Base-by-base conservation (phyloP, 306 rosid genomes). In the Cucumis hystrix region DNA sequence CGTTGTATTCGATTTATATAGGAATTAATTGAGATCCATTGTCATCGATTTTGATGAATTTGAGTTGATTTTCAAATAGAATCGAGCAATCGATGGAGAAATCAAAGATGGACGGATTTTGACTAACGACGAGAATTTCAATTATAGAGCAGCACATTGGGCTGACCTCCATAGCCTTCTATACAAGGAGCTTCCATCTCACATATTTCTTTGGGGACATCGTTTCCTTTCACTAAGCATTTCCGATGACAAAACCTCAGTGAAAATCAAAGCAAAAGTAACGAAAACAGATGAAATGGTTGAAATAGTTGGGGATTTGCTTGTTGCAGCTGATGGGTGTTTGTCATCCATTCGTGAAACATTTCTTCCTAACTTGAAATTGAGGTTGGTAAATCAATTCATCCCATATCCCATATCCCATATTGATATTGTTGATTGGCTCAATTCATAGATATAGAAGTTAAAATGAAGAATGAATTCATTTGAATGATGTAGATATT, bases 291-390 rank as follows among this genome's bases (percentile, higher is more conserved):
- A 87, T 14, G 82, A 88, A 73, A 61, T 75, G 47, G 15, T 88
- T n/a, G 91, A 91, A 70, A 80, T 93, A 23, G 69, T 23, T 0
- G 91, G 88, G 21, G 83, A 93, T 88, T 86, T 91, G 84, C 90
- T 89, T 74, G 88, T 93, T 83, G 98, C 96, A 15, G 97, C 97
- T 0, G 98, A 91, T 83, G 97, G 97, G 6, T 87, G 90, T 63
- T 92, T 93, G 82, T 93, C 98, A 58, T 84, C 89, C 17, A 84
- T 89, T 57, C 96, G 91, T 68, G 81, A 78, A 47, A 82, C 63
- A 74, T 87, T 88, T 81, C 80, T 91, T 56, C 89, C 97, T 17
- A 74, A 87, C 76, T 84, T 83, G 73, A 88, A 89, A 80, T 84
- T 89, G 18, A 88, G 97, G 97, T 91, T 25, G 52, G 79, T 74